Percentiles rank a stretch among this genome's conserved stretches.
These are phyloP conservation scores for Euphorbia tirucalli DNA, from an alignment of 345 rosid species.

Conservation along the genomic window DNA sequence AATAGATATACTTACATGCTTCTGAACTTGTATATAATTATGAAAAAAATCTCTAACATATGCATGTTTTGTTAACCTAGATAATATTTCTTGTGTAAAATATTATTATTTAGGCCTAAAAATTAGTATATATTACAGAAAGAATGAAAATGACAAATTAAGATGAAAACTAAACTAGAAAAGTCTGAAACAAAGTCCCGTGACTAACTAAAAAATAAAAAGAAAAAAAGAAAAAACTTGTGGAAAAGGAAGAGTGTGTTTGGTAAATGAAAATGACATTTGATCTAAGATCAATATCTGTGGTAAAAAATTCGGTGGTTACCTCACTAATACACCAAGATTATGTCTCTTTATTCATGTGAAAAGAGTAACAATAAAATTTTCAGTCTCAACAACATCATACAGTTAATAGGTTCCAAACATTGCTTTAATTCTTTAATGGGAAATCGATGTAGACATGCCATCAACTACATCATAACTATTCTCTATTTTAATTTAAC, in stretches of 20 bases:
- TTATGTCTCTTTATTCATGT: constrained; percentile 21
- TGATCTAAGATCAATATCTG: constrained; percentile 21
- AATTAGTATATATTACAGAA: no score
- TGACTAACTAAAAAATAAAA: constrained; percentile 20
- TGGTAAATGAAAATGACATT: constrained; percentile 28
- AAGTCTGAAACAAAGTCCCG: constrained; percentile 17
- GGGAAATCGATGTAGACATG: constrained; percentile 18
- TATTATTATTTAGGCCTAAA: no score
- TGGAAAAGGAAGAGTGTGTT: not conserved
- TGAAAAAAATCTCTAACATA: no score
- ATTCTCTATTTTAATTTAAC: not conserved
- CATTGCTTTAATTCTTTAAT: constrained; percentile 4
- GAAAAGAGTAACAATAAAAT: constrained; percentile 4
- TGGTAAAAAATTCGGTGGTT: constrained; percentile 25
- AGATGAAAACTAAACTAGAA: no score
- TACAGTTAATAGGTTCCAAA: constrained; percentile 4
- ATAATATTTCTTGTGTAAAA: no score
- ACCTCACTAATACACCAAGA: constrained; percentile 10
- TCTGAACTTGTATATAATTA: no score
- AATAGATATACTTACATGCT: no score
- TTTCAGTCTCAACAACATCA: constrained; percentile 13
- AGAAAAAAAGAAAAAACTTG: no score
- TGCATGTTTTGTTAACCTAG: no score
- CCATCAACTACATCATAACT: constrained; percentile 16
- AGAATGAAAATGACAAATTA: no score